Conservation (phyloP, 1,284 basidiomycete species). For the Laetiporus sulphureus region DNA sequence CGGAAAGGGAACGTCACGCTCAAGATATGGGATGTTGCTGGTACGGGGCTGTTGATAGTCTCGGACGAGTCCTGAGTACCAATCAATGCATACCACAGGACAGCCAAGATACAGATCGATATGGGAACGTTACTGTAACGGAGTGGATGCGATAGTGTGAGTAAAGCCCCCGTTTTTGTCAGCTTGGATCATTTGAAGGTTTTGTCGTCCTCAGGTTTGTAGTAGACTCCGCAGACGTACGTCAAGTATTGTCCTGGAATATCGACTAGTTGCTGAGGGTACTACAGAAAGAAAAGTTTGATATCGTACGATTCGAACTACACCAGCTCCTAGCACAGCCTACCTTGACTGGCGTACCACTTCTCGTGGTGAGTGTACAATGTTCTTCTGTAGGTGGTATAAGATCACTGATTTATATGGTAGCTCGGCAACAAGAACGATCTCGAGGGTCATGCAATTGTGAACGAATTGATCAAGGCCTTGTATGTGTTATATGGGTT, state of each 20-base stretch:
- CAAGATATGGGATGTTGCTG: conserved; percentile 94
- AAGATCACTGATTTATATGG: conserved; percentile 1
- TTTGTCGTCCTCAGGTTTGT: conserved; percentile 64
- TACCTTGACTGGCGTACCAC: conserved; percentile 72
- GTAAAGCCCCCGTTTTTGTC: conserved; percentile 27
- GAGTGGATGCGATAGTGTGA: conserved; percentile 91
- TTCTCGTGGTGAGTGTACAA: conserved; percentile 71
- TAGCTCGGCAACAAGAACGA: conserved; percentile 96
- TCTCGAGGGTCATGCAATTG: conserved; percentile 68
- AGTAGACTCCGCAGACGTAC: conserved; percentile 82
- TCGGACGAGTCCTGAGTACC: conserved; percentile 2
- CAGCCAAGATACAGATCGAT: conserved; percentile 91
- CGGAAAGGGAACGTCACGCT: conserved; percentile 86
- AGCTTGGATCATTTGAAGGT: background rate
- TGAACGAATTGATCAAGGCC: conserved; percentile 77
- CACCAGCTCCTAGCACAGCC: conserved; percentile 79
- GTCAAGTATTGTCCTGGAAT: conserved; percentile 20
- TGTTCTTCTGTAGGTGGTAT: conserved; percentile 13
- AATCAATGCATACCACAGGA: conserved; percentile 35
- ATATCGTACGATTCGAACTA: conserved; percentile 84
- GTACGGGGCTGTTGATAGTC: conserved; percentile 31
- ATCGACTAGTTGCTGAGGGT: background rate
- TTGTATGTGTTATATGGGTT: conserved; percentile 47
- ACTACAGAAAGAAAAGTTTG: conserved; percentile 69
- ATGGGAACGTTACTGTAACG: conserved; percentile 95